A percentile compares a stretch with the other conserved stretches of the same genome.
Conservation (phyloP, 495 filamentous ascomycete genomes). For the Talaromyces nanjingensis region DNA sequence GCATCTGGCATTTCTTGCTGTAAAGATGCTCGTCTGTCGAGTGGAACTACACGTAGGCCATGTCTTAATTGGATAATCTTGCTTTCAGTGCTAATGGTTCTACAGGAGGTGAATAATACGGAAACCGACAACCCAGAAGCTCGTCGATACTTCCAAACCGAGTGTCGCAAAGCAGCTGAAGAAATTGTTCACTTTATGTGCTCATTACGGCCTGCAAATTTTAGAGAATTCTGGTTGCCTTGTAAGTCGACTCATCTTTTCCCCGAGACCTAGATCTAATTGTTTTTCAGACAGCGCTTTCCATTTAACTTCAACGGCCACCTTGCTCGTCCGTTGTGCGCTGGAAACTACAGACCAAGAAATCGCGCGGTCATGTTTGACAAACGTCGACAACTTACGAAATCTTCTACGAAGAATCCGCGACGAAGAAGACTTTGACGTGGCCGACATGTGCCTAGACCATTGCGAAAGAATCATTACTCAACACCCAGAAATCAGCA, state of each 20-base stretch:
- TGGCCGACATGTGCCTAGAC: conserved; percentile 47
- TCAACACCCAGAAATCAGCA: conserved; percentile 27
- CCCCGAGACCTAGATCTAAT: conserved; percentile 12
- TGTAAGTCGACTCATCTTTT: conserved; percentile 20
- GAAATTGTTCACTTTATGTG: conserved; percentile 48
- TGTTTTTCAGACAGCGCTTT: conserved; percentile 37
- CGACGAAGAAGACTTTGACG: conserved; percentile 48
- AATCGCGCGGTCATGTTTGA: conserved; percentile 33
- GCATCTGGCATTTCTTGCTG: conserved; percentile 43
- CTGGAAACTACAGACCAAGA: conserved; percentile 37
- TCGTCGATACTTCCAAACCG: conserved; percentile 43
- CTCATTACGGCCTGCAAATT: conserved; percentile 35
- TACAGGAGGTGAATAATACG: conserved; percentile 36
- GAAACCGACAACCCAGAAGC: conserved; percentile 37
- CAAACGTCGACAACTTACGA: conserved; percentile 37
- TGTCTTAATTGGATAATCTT: too few relatives aligned
- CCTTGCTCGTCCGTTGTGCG: conserved; percentile 40
- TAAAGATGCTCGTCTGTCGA: conserved; percentile 45
- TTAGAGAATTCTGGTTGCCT: conserved; percentile 44
- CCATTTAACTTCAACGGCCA: conserved; percentile 41
- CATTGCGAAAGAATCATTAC: conserved; percentile 43
- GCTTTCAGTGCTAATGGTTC: conserved; percentile 8
- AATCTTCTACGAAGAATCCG: conserved; percentile 39
- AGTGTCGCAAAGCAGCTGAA: conserved; percentile 41
- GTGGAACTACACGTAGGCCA: conserved; percentile 45